Evolutionary conservation across 495 filamentous ascomycete genomes (phyloP).

Genomic region (Saxophila tyrrhenica): DNA sequence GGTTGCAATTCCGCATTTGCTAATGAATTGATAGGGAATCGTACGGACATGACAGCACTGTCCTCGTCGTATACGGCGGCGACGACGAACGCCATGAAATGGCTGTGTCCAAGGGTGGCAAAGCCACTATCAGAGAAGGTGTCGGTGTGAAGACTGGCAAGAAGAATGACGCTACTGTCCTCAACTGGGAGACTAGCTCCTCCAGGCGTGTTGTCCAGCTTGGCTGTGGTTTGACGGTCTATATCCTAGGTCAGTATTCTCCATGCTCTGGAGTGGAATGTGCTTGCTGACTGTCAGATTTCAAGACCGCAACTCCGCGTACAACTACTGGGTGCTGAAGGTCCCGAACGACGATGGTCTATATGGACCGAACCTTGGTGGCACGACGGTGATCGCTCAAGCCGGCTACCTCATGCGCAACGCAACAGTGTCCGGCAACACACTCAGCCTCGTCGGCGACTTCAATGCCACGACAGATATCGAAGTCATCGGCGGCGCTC

Average conservation of each 20-base stretch:
- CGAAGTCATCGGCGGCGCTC: slow-evolving; percentile 51
- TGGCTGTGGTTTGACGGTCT: slow-evolving; percentile 39
- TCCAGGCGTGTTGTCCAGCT: slow-evolving; percentile 45
- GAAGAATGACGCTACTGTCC: slow-evolving; percentile 35
- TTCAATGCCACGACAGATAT: slow-evolving; percentile 57
- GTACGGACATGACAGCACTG: slow-evolving; percentile 44
- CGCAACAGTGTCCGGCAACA: slow-evolving; percentile 39
- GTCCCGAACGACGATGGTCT: slow-evolving; percentile 38
- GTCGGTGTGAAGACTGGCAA: slow-evolving; percentile 33
- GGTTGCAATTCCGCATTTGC: background rate
- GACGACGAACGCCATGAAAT: slow-evolving; percentile 60
- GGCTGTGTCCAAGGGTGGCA: slow-evolving; percentile 37
- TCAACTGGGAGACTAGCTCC: slow-evolving; percentile 46
- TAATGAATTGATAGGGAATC: slow-evolving; percentile 32
- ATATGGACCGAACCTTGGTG: slow-evolving; percentile 21
- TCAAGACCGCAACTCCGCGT: slow-evolving; percentile 60
- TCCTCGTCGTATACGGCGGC: slow-evolving; percentile 61
- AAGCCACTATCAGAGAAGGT: slow-evolving; percentile 41
- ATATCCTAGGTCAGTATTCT: slow-evolving; percentile 34
- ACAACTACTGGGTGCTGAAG: slow-evolving; percentile 63
- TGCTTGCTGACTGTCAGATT: slow-evolving; percentile 40
- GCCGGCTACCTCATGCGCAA: slow-evolving; percentile 67
- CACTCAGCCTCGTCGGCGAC: slow-evolving; percentile 54
- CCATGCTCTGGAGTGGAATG: background rate
- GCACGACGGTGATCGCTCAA: slow-evolving; percentile 51